Evolutionary conservation across 495 filamentous ascomycete genomes (phyloP), one percentile per base, ranked within the genome.

Genomic region (Mycothermus thermophilus): DNA sequence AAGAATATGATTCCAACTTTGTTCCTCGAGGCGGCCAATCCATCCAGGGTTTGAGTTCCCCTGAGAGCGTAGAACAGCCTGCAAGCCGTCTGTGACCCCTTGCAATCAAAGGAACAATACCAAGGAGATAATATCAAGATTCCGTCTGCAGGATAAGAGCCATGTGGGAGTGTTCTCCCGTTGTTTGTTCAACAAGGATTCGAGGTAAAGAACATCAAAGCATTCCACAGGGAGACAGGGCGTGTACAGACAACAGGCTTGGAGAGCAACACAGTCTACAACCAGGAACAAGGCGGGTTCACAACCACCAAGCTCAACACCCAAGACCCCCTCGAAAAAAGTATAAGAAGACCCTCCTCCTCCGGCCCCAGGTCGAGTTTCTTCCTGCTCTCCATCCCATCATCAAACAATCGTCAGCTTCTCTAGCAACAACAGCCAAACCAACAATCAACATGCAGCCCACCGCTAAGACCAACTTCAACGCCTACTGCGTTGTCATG

Each of bases 401-500:
- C 28, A 37, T 31, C 24, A 25, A 29, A 35, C 42, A 37, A 30
- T 5, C 30, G 28, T 29, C 24, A 27, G 19, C 23, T 33, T 30
- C 30, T 28, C 37, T 37, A 31, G 22, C 38, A 41, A 41, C 32
- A 34, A 44, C 25, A 19, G 35, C 30, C 35, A 5, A 35, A 27
- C n/a, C 35, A 49, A 36, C 51, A 23, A 43, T 47, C 54, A 58
- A 58, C 32, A 57, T 57, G 54, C 52, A 51, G 53, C 53, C 54
- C 46, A 39, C 44, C 31, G 35, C 52, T 38, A 37, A 46, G 35
- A 40, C 36, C 37, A 45, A 46, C 49, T 42, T 50, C 45, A 40
- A 40, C 45, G 41, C 36, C 47, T 55, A 53, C 51, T 58, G 54
- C 48, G 52, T 55, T 42, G 50, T 58, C 45, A 55, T 58, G 54